Base-by-base conservation (phyloP, 2,329 filamentous ascomycete species). In the Penicillium rolfsii region DNA sequence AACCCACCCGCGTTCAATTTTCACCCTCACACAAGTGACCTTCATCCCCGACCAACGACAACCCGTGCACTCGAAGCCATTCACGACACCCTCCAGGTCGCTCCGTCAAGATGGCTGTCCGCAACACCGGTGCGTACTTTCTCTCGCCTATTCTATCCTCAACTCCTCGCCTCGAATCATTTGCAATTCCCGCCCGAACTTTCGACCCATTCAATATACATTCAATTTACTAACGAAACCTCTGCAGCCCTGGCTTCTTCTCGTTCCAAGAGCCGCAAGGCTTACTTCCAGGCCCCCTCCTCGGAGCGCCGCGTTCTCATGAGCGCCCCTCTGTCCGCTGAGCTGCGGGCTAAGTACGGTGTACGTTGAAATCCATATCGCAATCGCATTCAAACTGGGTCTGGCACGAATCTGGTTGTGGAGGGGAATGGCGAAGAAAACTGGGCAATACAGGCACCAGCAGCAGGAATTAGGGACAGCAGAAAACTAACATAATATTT, bases 291-390 rank as follows among this genome's bases (percentile, higher is more conserved):
- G 81, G 95, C 95, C 73, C 93, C 93, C 74, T 97, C 93, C 81
- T 93, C 90, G 85, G 87, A 91, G 80, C 93, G 95, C 83, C 92
- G 95, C 80, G 87, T 89, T 76, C 97, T 97, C 85, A 97, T 99
- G 93, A 94, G 90, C 85, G 93, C 95, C 73, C 91, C 91, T 76
- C 87, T 97, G 73, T 91, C 87, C 86, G 96, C 97, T 87, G 95
- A 99, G 86, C 89, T 99, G 80, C 90, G 93, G 80, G 93, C 97
- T 84, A 95, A 99, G 89, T 91, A 99, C 91, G 96, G 96, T 83
- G 95, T 97, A 87, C 72, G 90, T 80, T 59, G 41, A 45, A 57
- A 53, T n/a, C 22, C 43, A 56, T 14, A 22, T 50, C 55, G 55
- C 50, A 57, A 57, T 49, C 30, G 30, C 26, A 36, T 19, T 28